Conservation (phyloP, 306 rosid species). For the Fagus sylvatica region DNA sequence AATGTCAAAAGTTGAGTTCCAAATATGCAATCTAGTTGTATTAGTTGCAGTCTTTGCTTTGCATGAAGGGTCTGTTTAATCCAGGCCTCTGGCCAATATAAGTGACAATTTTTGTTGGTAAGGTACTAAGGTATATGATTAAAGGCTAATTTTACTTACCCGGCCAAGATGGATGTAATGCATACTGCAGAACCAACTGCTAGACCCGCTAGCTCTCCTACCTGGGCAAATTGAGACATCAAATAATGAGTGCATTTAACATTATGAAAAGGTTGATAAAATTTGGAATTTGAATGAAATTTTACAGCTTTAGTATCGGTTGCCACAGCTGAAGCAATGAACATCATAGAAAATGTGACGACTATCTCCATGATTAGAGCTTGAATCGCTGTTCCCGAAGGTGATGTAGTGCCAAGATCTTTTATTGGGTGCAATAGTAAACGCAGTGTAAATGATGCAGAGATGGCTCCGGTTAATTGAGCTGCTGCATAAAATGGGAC, state of each 20-base stretch:
- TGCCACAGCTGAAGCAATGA: conserved; percentile 68
- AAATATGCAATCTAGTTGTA: no score
- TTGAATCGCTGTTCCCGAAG: conserved; percentile 53
- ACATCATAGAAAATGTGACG: conserved; percentile 70
- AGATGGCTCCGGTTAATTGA: conserved; percentile 69
- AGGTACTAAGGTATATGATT: background rate
- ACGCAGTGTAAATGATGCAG: conserved; percentile 63
- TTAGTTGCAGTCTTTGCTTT: background rate
- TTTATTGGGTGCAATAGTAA: conserved; percentile 47
- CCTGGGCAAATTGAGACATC: conserved; percentile 32
- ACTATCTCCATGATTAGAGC: conserved; percentile 71
- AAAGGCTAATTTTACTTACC: conserved; percentile 44
- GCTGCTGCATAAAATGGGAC: conserved; percentile 74
- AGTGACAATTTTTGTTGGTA: background rate
- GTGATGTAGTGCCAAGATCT: conserved; percentile 60
- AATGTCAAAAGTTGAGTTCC: no score
- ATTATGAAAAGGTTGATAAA: background rate
- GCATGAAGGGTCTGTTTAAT: background rate
- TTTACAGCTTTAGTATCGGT: conserved; percentile 77
- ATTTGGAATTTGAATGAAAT: background rate
- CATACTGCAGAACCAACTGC: conserved; percentile 83
- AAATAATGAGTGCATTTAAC: background rate
- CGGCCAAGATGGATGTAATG: conserved; percentile 79
- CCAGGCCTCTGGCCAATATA: background rate
- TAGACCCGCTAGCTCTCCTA: conserved; percentile 65